phyloP scores from a whole-genome alignment of 2,329 filamentous ascomycete genomes.

The Fusarium sambucinum region DNA sequence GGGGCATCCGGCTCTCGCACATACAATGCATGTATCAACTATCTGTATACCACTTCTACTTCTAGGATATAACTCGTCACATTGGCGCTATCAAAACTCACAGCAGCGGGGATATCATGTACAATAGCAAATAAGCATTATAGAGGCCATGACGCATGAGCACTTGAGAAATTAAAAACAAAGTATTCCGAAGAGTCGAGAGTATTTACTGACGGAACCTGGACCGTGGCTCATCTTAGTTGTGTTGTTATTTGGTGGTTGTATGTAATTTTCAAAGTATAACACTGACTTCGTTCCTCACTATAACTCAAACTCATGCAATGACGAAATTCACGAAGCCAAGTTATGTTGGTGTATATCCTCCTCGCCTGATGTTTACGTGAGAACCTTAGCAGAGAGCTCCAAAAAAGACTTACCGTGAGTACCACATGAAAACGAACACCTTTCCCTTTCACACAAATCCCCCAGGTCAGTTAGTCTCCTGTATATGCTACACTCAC shows the following conservation, averaged over 20 bases:
- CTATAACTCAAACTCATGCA: no score
- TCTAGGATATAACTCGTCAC: constrained; percentile 9
- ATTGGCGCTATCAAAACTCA: constrained; percentile 2
- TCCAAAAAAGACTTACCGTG: not conserved
- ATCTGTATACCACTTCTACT: constrained; percentile 28
- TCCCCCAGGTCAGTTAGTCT: constrained; percentile 17
- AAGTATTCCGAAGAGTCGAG: not conserved
- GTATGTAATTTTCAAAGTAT: no score
- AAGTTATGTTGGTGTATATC: not conserved
- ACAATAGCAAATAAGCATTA: constrained; percentile 26
- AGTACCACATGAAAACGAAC: not conserved
- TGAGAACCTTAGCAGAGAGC: not conserved
- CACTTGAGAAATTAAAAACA: not conserved
- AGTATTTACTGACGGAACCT: not conserved
- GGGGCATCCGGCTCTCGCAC: not conserved
- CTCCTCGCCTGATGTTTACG: not conserved
- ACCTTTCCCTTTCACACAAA: constrained; percentile 8
- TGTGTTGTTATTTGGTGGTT: no score
- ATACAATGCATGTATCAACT: constrained; percentile 1
- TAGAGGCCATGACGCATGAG: not conserved
- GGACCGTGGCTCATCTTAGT: not conserved
- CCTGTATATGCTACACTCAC: constrained; percentile 41
- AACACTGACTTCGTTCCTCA: no score
- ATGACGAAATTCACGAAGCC: no score
- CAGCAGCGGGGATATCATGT: constrained; percentile 18